Conservation (phyloP, 2,329 filamentous ascomycete species). For the Aspergillus pseudoviridinutans region DNA sequence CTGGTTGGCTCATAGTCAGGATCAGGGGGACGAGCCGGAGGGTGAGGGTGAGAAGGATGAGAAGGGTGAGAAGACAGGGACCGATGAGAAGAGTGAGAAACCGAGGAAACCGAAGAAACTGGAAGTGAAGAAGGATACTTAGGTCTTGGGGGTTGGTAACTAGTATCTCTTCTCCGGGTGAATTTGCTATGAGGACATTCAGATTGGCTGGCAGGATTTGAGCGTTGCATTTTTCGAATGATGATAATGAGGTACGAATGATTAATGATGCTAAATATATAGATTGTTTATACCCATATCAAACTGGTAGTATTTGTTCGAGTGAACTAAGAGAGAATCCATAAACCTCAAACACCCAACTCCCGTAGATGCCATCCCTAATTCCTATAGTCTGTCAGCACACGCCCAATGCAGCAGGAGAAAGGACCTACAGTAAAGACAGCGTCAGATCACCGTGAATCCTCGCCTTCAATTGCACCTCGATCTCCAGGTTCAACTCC, state of each 20-base stretch:
- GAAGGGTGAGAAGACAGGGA: no score
- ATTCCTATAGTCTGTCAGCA: no score
- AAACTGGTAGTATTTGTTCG: no score
- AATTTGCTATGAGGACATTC: no score
- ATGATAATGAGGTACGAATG: no score
- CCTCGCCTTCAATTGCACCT: slow-evolving; percentile 75
- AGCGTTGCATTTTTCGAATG: no score
- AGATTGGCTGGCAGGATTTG: no score
- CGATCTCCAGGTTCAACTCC: slow-evolving; percentile 72
- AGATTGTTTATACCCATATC: no score
- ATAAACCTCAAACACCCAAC: no score
- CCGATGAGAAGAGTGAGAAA: background rate
- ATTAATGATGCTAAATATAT: no score
- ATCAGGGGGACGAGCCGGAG: background rate
- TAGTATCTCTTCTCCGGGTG: background rate
- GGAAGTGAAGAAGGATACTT: background rate
- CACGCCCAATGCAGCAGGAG: background rate
- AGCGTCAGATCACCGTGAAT: slow-evolving; percentile 77
- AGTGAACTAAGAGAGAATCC: no score
- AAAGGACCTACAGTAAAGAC: slow-evolving; percentile 63
- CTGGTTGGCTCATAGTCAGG: background rate
- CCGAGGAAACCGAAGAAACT: background rate
- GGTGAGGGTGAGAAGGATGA: background rate
- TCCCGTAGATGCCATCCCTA: no score
- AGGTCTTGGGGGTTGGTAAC: background rate